A percentile compares a stretch with the other conserved stretches of the same genome.
These are phyloP conservation scores for Linnemannia exigua DNA, from an alignment of 192 early-diverging fungal species.

Conservation along the genomic window DNA sequence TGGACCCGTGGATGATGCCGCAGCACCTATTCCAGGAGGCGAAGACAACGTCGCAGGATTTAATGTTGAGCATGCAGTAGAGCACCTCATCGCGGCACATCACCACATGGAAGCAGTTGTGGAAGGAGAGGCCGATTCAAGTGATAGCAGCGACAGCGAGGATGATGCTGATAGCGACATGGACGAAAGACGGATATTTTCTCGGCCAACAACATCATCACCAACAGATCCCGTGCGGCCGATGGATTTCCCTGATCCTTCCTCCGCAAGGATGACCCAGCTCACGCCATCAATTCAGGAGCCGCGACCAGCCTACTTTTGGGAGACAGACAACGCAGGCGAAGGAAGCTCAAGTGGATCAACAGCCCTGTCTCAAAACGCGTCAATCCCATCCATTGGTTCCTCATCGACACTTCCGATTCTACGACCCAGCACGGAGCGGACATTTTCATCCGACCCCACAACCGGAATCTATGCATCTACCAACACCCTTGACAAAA, in stretches of 20 bases:
- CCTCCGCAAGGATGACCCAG: not conserved
- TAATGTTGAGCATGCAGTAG: conserved; percentile 46
- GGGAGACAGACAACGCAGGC: conserved; percentile 16
- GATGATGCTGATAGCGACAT: conserved; percentile 1
- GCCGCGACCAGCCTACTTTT: conserved; percentile 8
- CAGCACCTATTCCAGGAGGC: conserved; percentile 14
- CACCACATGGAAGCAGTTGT: conserved; percentile 52
- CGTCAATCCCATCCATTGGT: not conserved
- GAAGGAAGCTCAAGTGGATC: not conserved
- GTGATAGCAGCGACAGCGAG: conserved; percentile 9
- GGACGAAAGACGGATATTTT: not conserved
- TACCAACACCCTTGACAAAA: conserved; percentile 18
- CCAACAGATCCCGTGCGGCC: not conserved
- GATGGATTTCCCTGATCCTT: not conserved
- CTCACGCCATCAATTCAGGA: not conserved
- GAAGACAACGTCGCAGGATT: conserved; percentile 31
- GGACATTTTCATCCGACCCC: conserved; percentile 33
- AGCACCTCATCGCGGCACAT: conserved; percentile 47
- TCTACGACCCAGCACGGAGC: conserved; percentile 13
- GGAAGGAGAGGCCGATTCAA: conserved; percentile 37
- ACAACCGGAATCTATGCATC: conserved; percentile 27
- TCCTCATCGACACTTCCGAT: not conserved
- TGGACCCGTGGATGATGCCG: conserved; percentile 8
- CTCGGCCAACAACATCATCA: not conserved
- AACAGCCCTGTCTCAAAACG: not conserved